Conservation (phyloP, 1,284 basidiomycete genomes). For the Pyrrhoderma noxium region DNA sequence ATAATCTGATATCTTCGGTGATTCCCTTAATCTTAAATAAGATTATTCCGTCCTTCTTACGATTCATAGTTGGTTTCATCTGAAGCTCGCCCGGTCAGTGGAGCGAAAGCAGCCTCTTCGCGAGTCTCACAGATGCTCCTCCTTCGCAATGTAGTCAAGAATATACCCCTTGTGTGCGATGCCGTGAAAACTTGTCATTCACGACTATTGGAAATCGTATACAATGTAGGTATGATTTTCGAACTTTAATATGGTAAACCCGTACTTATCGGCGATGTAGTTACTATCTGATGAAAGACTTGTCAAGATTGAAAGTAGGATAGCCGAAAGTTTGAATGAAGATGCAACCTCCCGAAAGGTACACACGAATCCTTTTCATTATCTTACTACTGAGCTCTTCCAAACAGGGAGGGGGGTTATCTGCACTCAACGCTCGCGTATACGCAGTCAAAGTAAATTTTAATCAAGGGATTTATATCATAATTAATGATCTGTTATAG, state of each 20-base stretch:
- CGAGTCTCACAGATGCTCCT: constrained; percentile 73
- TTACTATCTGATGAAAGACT: constrained; percentile 69
- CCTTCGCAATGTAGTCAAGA: constrained; percentile 62
- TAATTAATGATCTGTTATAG: constrained; percentile 30
- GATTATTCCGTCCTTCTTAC: not conserved
- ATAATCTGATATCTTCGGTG: constrained; percentile 77
- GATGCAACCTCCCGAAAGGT: constrained; percentile 57
- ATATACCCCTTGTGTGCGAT: constrained; percentile 52
- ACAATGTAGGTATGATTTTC: constrained; percentile 36
- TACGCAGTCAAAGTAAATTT: constrained; percentile 70
- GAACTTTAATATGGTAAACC: not conserved
- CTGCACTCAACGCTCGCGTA: constrained; percentile 63
- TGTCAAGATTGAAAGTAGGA: constrained; percentile 49
- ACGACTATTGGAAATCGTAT: constrained; percentile 56
- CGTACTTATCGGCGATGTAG: constrained; percentile 28
- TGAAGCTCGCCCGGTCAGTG: constrained; percentile 45
- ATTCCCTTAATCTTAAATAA: not conserved
- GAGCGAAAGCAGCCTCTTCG: constrained; percentile 56
- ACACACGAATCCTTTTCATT: constrained; percentile 3
- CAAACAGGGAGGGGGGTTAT: constrained; percentile 58
- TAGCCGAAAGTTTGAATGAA: constrained; percentile 66
- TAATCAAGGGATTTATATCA: constrained; percentile 27
- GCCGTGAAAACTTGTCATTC: constrained; percentile 54
- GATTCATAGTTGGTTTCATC: constrained; percentile 49
- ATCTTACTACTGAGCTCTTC: not conserved